Conservation (phyloP, 2,329 filamentous ascomycete genomes). For the Endothia cerciana region DNA sequence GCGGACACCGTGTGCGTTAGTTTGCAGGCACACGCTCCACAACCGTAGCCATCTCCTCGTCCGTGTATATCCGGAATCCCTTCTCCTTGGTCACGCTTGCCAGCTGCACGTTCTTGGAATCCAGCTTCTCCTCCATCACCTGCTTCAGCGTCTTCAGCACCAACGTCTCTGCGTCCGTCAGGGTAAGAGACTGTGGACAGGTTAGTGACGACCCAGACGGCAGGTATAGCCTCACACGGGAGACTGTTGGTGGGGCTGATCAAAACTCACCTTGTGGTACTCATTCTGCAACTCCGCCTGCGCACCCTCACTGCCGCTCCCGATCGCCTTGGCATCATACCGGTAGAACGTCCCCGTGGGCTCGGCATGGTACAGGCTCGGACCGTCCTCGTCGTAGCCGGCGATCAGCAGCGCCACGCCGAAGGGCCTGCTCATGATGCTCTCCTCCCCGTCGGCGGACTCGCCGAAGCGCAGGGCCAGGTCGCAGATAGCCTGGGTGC, state of each 20-base stretch:
- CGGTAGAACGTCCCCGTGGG: conserved; percentile 98
- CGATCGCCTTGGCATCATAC: conserved; percentile 98
- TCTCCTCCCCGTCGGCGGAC: conserved; percentile 96
- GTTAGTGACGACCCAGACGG: no score
- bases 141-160: conserved; percentile 98
- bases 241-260: background rate
- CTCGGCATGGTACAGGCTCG: conserved; percentile 96
- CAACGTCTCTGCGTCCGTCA: conserved; percentile 89
- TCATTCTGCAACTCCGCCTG: conserved; percentile 98
- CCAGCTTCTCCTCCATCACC: conserved; percentile 99
- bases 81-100: conserved; percentile 97
- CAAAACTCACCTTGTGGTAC: conserved; percentile 77
- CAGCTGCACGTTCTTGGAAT: conserved; percentile 97
- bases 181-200: conserved; percentile 72
- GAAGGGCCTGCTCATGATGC: conserved; percentile 97
- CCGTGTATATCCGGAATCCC: conserved; percentile 97
- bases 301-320: conserved; percentile 93
- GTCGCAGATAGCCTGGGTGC: conserved; percentile 98
- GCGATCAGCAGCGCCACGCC: conserved; percentile 96
- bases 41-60: conserved; percentile 94
- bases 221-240: background rate
- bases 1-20: conserved; percentile 39
- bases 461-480: conserved; percentile 94
- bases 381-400: conserved; percentile 95
- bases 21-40: conserved; percentile 80